Evolutionary conservation across 306 rosid species (phyloP).

Genomic region (Quillaja saponaria): DNA sequence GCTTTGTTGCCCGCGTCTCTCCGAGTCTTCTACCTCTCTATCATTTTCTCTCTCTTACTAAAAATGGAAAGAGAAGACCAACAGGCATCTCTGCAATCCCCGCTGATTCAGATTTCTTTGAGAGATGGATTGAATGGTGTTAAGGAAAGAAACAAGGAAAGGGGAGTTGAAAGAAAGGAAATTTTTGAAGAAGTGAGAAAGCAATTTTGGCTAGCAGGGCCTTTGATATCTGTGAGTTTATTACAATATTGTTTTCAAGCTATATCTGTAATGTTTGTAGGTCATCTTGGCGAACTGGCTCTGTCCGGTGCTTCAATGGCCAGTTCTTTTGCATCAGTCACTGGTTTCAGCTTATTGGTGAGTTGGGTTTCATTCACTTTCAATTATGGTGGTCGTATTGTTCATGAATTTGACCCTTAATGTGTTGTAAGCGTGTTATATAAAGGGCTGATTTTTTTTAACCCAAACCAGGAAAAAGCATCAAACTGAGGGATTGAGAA

Average conservation of each 20-base stretch:
- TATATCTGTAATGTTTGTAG: constrained; percentile 75
- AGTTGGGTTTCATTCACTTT: constrained; percentile 21
- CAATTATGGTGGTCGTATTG: too few relatives aligned
- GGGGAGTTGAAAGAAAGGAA: constrained; percentile 12
- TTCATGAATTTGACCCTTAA: too few relatives aligned
- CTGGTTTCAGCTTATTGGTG: constrained; percentile 75
- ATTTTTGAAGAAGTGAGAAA: constrained; percentile 56
- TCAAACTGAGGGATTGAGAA: too few relatives aligned
- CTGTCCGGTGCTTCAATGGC: constrained; percentile 79
- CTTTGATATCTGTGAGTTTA: constrained; percentile 48
- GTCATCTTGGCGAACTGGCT: constrained; percentile 64
- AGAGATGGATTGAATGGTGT: constrained; percentile 23
- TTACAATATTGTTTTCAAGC: constrained; percentile 53
- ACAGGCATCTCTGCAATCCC: constrained; percentile 30
- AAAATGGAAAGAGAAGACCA: constrained; percentile 45
- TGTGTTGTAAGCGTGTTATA: too few relatives aligned
- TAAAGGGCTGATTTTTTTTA: too few relatives aligned
- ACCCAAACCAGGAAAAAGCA: too few relatives aligned
- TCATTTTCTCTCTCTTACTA: neutral
- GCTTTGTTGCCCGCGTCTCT: neutral
- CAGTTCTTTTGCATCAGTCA: constrained; percentile 65
- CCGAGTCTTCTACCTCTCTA: too few relatives aligned
- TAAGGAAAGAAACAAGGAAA: constrained; percentile 1
- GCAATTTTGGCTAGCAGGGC: constrained; percentile 90
- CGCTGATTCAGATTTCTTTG: constrained; percentile 41